phyloP scores from a whole-genome alignment of 306 rosid genomes.

The Hippophae rhamnoides region DNA sequence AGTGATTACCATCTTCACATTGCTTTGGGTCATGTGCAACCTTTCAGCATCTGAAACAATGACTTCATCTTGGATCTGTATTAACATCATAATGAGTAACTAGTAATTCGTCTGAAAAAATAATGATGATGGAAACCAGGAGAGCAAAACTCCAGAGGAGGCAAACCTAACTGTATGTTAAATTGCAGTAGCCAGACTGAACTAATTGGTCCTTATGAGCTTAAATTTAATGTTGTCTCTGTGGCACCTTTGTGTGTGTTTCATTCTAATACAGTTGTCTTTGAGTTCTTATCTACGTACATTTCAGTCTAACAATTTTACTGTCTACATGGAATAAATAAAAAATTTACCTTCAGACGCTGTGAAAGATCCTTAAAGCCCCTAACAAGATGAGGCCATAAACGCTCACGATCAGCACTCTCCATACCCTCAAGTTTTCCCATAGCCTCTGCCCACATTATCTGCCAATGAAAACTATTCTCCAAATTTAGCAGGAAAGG shows the following conservation, averaged over 20 bases:
- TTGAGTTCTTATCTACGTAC: not conserved
- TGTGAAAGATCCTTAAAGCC: conserved; percentile 94
- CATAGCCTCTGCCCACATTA: conserved; percentile 99
- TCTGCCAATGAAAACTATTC: conserved; percentile 71
- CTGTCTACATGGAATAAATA: conserved; percentile 2
- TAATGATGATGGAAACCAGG: not conserved
- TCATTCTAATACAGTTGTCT: too few species aligned
- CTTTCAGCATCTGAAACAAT: conserved; percentile 86
- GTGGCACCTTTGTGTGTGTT: too few species aligned
- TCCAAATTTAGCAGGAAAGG: conserved; percentile 31
- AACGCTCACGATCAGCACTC: conserved; percentile 76
- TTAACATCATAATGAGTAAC: conserved; percentile 7
- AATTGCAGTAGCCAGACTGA: not conserved
- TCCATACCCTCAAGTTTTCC: conserved; percentile 95
- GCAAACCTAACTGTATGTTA: not conserved
- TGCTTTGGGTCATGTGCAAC: conserved; percentile 84
- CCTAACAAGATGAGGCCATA: conserved; percentile 90
- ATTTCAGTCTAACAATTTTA: not conserved
- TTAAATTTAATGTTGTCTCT: too few species aligned
- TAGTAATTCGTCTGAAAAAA: not conserved
- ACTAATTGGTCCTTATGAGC: too few species aligned
- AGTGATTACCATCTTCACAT: conserved; percentile 69
- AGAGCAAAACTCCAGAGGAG: not conserved
- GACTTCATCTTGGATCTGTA: conserved; percentile 98
- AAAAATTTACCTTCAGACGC: conserved; percentile 60